Conservation (phyloP, 176 grass and related monocot species). For the Triticum dicoccoides region DNA sequence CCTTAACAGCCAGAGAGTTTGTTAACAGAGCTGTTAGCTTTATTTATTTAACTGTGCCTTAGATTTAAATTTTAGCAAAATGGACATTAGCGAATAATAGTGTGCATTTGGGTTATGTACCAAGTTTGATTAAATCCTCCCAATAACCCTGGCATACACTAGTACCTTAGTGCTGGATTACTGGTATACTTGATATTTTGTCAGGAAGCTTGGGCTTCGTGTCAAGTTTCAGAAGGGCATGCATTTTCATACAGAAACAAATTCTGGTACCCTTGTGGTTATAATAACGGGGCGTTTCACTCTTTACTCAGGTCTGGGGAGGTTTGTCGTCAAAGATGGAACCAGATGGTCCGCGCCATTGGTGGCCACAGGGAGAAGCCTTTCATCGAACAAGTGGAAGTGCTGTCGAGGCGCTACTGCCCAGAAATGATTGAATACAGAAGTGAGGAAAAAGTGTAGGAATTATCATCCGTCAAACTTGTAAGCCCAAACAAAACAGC, state of each 20-base stretch:
- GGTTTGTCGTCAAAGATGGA: constrained; percentile 60
- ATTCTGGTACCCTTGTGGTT: background rate
- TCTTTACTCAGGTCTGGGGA: constrained; percentile 54
- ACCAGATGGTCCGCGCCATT: constrained; percentile 63
- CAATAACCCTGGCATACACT: background rate
- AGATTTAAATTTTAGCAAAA: background rate
- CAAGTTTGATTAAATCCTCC: background rate
- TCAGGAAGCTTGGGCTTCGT: background rate
- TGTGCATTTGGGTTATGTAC: background rate
- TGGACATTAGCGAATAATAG: background rate
- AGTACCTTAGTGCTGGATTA: background rate
- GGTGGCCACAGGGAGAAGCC: constrained; percentile 54
- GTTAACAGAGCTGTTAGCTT: background rate
- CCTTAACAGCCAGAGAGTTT: background rate
- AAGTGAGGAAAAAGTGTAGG: constrained; percentile 4
- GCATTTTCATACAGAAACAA: background rate
- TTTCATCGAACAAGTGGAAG: constrained; percentile 75
- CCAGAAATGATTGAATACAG: constrained; percentile 67
- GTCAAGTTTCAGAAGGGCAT: background rate
- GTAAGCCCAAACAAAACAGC: background rate
- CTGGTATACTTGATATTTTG: background rate
- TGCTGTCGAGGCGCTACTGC: constrained; percentile 55
- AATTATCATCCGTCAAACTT: background rate
- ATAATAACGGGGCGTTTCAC: background rate
- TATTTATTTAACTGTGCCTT: background rate